Base-by-base conservation (phyloP, 1,139 yeast genomes). In the Yamadazyma triangularis region DNA sequence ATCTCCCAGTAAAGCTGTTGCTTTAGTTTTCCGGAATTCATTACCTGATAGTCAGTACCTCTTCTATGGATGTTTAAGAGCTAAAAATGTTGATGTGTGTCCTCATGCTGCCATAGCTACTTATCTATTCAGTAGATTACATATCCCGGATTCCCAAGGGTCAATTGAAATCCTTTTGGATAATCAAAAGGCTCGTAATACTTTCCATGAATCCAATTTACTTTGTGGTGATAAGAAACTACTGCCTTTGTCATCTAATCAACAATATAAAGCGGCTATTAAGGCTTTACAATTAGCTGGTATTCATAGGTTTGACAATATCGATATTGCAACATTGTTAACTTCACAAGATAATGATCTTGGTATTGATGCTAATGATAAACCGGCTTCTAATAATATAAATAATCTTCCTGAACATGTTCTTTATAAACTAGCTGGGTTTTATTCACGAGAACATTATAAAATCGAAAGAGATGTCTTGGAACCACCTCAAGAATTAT, bases 81-180 rank as follows among this genome's bases (percentile, higher is more conserved):
- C 54, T 29, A 48, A 41, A 31, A 41, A 47, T 33, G 47, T 58
- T 19, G 60, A 58, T 39, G 42, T 47, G 26, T 61, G 68, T 39
- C 58, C 60, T 8, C 60, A 53, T 31, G 42, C 56, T 9, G 52
- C 60, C 2, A 34, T 60, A 4, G 48, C 61, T 2, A 45, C 53
- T 10, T 61, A 60, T 32, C 44, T 60, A 15, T 61, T 60, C 29
- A 40, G 48, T 24, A 29, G 64, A 23, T 53, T 58, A 29, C 66
- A 61, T 32, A 42, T 58, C 8, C 52, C 58, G 2, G 61, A 58
- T 36, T 51, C 48, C 20, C 50, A 52, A 32, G 61, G 58, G 9
- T 44, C 53, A 4, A 34, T 47, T 14, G 60, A 54, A 30, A 43
- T 53, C 23, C 3, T 12, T 13, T 4, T 8, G 4, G 24, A 20